These are phyloP conservation scores for Parmelia sp. DNA, from an alignment of 495 filamentous ascomycete genomes.

Conservation along the genomic window DNA sequence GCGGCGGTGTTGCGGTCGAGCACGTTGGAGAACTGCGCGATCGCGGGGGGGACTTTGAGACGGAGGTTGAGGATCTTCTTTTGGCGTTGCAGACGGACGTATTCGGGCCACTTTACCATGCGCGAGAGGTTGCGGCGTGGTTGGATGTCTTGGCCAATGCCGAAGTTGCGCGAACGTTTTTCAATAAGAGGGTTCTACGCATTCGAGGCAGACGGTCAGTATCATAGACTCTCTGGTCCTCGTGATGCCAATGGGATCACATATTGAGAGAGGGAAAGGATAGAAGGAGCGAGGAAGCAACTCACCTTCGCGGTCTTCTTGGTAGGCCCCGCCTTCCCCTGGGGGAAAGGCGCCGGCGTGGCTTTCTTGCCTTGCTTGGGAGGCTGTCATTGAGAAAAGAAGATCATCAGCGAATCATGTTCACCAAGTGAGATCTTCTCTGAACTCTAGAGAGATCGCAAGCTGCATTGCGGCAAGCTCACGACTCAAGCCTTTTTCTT, in stretches of 20 bases:
- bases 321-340: constrained; percentile 74
- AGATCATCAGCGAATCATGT: constrained; percentile 82
- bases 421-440: constrained; percentile 74
- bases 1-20: constrained; percentile 98
- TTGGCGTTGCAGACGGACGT: constrained; percentile 98
- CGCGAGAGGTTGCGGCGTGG: constrained; percentile 94
- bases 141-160: constrained; percentile 98
- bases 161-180: constrained; percentile 95
- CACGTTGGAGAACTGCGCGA: constrained; percentile 94
- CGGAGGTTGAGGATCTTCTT: constrained; percentile 99
- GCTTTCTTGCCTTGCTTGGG: constrained; percentile 88
- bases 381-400: constrained; percentile 99
- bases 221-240: constrained; percentile 27
- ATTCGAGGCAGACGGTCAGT: constrained; percentile 24
- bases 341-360: constrained; percentile 92
- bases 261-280: background rate
- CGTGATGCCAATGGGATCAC: background rate
- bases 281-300: constrained; percentile 24
- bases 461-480: constrained; percentile 55
- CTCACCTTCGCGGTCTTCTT: constrained; percentile 97
- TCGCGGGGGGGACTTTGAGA: constrained; percentile 95
- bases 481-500: constrained; percentile 67
- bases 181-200: constrained; percentile 97
- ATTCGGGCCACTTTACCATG: constrained; percentile 99
- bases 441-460: constrained; percentile 85